A percentile compares a stretch with the other conserved stretches of the same genome.
Evolutionary conservation across 139 green algal genomes (phyloP).

Genomic region (Volvox reticuliferus): DNA sequence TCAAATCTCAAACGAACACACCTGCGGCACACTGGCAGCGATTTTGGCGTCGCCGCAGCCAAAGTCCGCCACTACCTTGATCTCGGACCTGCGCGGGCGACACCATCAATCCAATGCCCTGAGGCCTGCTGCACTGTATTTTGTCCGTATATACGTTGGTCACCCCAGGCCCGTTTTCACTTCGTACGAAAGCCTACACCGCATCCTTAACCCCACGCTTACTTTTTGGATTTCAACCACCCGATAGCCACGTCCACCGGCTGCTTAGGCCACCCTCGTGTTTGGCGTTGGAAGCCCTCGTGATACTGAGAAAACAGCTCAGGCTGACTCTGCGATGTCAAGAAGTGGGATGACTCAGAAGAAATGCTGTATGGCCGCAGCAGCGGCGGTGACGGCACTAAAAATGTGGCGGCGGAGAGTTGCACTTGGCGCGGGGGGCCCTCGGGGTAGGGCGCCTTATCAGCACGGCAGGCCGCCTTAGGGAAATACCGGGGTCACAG

Average conservation of each 20-base stretch:
- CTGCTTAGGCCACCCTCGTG: slow-evolving; percentile 85
- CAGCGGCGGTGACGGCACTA: too few relatives aligned
- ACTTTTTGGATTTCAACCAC: slow-evolving; percentile 69
- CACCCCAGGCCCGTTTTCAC: too few relatives aligned
- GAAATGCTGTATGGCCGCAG: not conserved
- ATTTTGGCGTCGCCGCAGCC: slow-evolving; percentile 95
- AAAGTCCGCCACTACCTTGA: slow-evolving; percentile 88
- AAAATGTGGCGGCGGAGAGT: too few relatives aligned
- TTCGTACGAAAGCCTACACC: too few relatives aligned
- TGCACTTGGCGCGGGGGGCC: too few relatives aligned
- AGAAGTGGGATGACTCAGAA: not conserved
- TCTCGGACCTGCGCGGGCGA: not conserved
- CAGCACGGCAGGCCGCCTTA: too few relatives aligned
- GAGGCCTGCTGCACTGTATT: too few relatives aligned
- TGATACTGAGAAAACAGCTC: slow-evolving; percentile 92
- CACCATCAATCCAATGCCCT: not conserved
- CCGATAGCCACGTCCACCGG: slow-evolving; percentile 84
- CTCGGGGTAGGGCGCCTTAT: too few relatives aligned
- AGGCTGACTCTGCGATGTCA: slow-evolving; percentile 55
- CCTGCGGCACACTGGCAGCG: slow-evolving; percentile 70
- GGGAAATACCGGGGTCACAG: too few relatives aligned
- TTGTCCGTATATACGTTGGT: too few relatives aligned
- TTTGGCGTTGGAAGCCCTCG: slow-evolving; percentile 89
- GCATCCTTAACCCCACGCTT: not conserved
- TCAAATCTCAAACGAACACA: not conserved